These are phyloP conservation scores for Psilocybe tampanensis DNA, from an alignment of 768 basidiomycete species.

Conservation along the genomic window DNA sequence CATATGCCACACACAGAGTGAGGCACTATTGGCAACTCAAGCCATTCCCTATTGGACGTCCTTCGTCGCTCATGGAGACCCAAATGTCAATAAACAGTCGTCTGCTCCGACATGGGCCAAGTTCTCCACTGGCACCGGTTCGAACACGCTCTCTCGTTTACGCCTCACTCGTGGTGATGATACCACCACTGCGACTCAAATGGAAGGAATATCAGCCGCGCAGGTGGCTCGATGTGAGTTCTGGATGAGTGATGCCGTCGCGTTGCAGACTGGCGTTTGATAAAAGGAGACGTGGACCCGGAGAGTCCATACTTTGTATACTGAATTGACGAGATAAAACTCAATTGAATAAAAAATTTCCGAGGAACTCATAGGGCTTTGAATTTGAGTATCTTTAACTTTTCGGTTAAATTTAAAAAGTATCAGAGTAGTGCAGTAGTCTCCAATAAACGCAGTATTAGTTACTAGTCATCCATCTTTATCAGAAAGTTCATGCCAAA, in stretches of 20 bases:
- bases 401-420: no score
- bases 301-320: no score
- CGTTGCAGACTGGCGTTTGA: conserved; percentile 34
- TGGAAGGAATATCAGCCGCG: conserved; percentile 30
- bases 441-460: no score
- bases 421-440: no score
- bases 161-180: conserved; percentile 29
- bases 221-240: conserved; percentile 39
- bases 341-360: no score
- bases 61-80: conserved; percentile 34
- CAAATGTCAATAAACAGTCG: conserved; percentile 22
- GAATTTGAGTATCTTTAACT: no score
- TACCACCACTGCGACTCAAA: conserved; percentile 24
- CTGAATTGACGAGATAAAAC: no score
- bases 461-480: not conserved
- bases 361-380: no score
- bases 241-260: conserved; percentile 42
- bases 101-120: conserved; percentile 28
- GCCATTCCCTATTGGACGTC: conserved; percentile 50
- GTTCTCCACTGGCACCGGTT: conserved; percentile 15
- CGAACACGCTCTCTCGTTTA: conserved; percentile 16
- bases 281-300: no score
- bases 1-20: conserved; percentile 29
- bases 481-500: not conserved
- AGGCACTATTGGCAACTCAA: conserved; percentile 36